These are phyloP conservation scores for Leccinum subrobustum DNA, from an alignment of 1,284 basidiomycete species.

Conservation along the genomic window DNA sequence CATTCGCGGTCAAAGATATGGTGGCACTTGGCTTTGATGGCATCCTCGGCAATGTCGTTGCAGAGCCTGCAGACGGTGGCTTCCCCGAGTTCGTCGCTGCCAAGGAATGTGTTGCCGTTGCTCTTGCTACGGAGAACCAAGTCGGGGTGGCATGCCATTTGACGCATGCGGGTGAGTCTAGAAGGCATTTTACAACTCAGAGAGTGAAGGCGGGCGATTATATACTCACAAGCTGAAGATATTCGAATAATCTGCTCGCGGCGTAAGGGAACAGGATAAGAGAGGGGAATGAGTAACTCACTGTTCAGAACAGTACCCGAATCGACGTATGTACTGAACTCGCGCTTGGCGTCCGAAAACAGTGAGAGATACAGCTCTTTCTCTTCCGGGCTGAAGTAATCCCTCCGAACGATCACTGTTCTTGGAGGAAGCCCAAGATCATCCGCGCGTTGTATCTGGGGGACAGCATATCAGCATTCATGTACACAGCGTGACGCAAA, in stretches of 20 bases:
- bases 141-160: conserved; percentile 96
- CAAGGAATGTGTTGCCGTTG: conserved; percentile 58
- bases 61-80: conserved; percentile 91
- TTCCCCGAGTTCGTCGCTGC: conserved; percentile 60
- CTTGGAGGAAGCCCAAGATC: conserved; percentile 97
- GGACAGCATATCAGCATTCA: conserved; percentile 27
- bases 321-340: conserved; percentile 90
- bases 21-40: conserved; percentile 88
- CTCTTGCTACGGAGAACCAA: conserved; percentile 89
- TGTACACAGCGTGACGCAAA: neutral
- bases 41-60: conserved; percentile 96
- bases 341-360: conserved; percentile 90
- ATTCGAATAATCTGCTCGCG: conserved; percentile 81
- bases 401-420: conserved; percentile 85
- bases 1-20: conserved; percentile 96
- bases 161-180: conserved; percentile 85
- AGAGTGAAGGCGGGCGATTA: neutral
- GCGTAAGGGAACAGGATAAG: conserved; percentile 6
- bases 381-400: conserved; percentile 96
- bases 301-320: conserved; percentile 91
- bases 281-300: conserved; percentile 41
- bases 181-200: neutral
- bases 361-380: conserved; percentile 93
- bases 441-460: conserved; percentile 94
- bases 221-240: conserved; percentile 79